Base-by-base conservation (phyloP, 2,329 filamentous ascomycete genomes). In the Xylariomycetidae sp. region DNA sequence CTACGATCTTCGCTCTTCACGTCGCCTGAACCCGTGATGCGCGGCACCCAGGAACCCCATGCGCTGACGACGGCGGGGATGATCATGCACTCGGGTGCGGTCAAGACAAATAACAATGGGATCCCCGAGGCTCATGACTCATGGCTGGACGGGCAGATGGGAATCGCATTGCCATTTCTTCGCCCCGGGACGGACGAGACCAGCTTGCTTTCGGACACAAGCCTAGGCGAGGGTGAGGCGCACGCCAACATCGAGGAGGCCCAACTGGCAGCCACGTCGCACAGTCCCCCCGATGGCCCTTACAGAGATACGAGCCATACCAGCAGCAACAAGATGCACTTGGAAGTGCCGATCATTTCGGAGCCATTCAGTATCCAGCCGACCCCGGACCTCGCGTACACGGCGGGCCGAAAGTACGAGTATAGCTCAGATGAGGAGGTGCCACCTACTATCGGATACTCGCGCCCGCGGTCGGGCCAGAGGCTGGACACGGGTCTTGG, bases 291-390 rank as follows among this genome's bases (percentile, higher is more conserved):
- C 12, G 32, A 40, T 6, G 39, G 35, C 2, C 20, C 34, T 13
- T 42, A 40, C 19, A 42, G 22, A 4, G 34, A 40, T 16, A n/a
- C n/a, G n/a, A n/a, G n/a, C n/a, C n/a, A n/a, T n/a, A n/a, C n/a
- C n/a, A n/a, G n/a, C n/a, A n/a, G n/a, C n/a, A n/a, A n/a, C n/a
- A 36, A 32, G 16, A 31, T 29, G 13, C 24, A n/a, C 4, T 28
- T 54, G 3, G 39, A 48, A 10, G 41, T 54, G 12, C 52, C 53
- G 3, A 37, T 26, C 9, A 29, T 38, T 10, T 19, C 42, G 16
- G 50, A 50, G 35, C 48, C 52, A 2, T 54, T 48, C 19, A 58
- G 54, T 32, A 53, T 57, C 42, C 54, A 57, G 20, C 42, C 40
- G 7, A 57, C 53, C 12, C 54, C 54, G 6, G 53, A 55, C 16